Percentiles rank a stretch among this genome's conserved stretches.
Evolutionary conservation across 495 filamentous ascomycete species (phyloP).

Genomic region (Penicillium maclennaniae): DNA sequence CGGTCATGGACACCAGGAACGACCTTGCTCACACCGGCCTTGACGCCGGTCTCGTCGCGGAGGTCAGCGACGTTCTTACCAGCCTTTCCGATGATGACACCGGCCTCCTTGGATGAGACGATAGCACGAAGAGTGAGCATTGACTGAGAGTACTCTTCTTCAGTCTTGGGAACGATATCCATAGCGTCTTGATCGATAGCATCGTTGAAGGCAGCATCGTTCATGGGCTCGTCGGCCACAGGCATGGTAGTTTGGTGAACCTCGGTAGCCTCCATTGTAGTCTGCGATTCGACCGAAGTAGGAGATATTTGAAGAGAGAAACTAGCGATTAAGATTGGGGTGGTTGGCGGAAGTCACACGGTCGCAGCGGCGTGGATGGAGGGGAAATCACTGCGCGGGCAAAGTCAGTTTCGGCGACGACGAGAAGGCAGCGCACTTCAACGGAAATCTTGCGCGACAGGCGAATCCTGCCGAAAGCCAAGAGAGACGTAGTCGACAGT

Average conservation of each 20-base stretch:
- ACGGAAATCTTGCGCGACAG: not conserved
- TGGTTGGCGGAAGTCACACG: conserved; percentile 16
- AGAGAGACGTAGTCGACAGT: not conserved
- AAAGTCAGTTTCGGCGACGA: conserved; percentile 8
- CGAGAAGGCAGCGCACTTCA: conserved; percentile 2
- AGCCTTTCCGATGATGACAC: conserved; percentile 96
- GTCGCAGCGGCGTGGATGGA: conserved; percentile 18
- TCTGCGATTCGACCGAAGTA: not conserved
- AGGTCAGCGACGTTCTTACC: conserved; percentile 98
- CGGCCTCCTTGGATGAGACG: conserved; percentile 96
- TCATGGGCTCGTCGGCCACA: conserved; percentile 41
- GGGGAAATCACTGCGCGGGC: conserved; percentile 11
- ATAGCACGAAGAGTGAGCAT: conserved; percentile 93
- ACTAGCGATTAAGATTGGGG: conserved; percentile 6
- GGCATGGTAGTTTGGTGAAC: conserved; percentile 40
- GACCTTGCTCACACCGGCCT: conserved; percentile 97
- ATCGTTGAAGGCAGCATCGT: conserved; percentile 47
- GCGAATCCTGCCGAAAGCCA: not conserved
- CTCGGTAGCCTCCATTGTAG: conserved; percentile 47
- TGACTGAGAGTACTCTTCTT: conserved; percentile 90
- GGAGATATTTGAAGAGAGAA: conserved; percentile 6
- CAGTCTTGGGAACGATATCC: conserved; percentile 73
- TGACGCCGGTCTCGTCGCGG: conserved; percentile 94
- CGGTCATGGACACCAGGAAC: conserved; percentile 96
- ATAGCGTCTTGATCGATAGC: conserved; percentile 59